Percentiles rank a stretch among this genome's conserved stretches.
Conservation (phyloP, 352 stramenopile genomes). For the Phytopythium cucurbitacearum region DNA sequence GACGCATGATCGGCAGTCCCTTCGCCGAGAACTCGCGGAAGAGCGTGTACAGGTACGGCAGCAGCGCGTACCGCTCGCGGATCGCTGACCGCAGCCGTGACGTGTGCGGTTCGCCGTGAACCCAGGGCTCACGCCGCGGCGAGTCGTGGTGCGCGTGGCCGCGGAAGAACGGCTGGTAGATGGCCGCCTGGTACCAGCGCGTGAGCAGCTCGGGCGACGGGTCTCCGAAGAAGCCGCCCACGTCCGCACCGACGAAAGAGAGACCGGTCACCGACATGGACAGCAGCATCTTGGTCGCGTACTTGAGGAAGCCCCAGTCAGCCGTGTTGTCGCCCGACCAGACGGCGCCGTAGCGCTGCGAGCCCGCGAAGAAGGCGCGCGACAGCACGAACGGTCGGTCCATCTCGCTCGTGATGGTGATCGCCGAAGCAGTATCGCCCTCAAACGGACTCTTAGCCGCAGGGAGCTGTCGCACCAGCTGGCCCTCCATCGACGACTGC, state of each 20-base stretch:
- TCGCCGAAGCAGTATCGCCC: slow-evolving; percentile 34
- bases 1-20: slow-evolving; percentile 88
- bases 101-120: slow-evolving; percentile 95
- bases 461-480: slow-evolving; percentile 69
- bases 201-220: slow-evolving; percentile 95
- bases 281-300: slow-evolving; percentile 96
- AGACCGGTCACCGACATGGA: slow-evolving; percentile 94
- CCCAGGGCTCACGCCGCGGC: slow-evolving; percentile 97
- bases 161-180: slow-evolving; percentile 98
- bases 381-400: slow-evolving; percentile 97
- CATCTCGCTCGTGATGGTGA: slow-evolving; percentile 41
- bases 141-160: slow-evolving; percentile 99
- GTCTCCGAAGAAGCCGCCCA: slow-evolving; percentile 99
- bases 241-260: slow-evolving; percentile 97
- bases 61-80: slow-evolving; percentile 93
- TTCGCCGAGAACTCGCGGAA: slow-evolving; percentile 57
- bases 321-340: slow-evolving; percentile 99
- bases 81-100: slow-evolving; percentile 86
- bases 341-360: slow-evolving; percentile 95
- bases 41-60: slow-evolving; percentile 95
- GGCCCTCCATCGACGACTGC: slow-evolving; percentile 93
- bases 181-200: slow-evolving; percentile 94
- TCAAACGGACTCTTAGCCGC: slow-evolving; percentile 11
- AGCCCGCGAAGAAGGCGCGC: slow-evolving; percentile 97
- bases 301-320: slow-evolving; percentile 95